phyloP scores from a whole-genome alignment of 2,329 filamentous ascomycete species.

The Pseudogymnoascus sp. region DNA sequence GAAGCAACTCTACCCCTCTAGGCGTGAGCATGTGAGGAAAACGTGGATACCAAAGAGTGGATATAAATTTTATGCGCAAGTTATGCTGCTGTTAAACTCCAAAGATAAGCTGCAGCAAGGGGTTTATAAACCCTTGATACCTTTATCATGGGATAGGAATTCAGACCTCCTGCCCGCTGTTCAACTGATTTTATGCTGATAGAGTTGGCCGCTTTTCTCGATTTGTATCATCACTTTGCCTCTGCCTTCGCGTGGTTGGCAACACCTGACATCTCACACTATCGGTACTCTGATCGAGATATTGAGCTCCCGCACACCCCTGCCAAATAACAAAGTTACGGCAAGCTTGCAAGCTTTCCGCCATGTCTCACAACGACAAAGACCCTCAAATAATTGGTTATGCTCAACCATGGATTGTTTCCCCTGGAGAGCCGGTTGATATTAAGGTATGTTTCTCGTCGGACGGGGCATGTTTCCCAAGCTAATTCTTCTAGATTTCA shows the following conservation, averaged over 20 bases:
- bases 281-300: not conserved
- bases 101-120: not conserved
- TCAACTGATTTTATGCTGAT: not conserved
- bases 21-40: not conserved
- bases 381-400: conserved; percentile 18
- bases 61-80: not conserved
- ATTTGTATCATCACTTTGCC: not conserved
- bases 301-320: not conserved
- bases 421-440: conserved; percentile 18
- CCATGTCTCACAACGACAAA: not conserved
- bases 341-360: not conserved
- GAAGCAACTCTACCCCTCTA: not conserved
- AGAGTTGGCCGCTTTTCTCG: not conserved
- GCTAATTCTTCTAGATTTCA: conserved; percentile 13
- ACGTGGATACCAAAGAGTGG: not conserved
- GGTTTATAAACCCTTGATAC: conserved; percentile 6
- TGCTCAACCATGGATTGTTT: conserved; percentile 19
- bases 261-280: not conserved
- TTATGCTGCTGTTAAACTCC: not conserved
- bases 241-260: not conserved
- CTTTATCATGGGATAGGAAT: not conserved
- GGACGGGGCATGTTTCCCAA: not conserved
- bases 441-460: conserved; percentile 14
- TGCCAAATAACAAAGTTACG: not conserved
- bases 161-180: not conserved